Conservation (phyloP, 768 basidiomycete genomes). For the Collybiopsis luxurians region DNA sequence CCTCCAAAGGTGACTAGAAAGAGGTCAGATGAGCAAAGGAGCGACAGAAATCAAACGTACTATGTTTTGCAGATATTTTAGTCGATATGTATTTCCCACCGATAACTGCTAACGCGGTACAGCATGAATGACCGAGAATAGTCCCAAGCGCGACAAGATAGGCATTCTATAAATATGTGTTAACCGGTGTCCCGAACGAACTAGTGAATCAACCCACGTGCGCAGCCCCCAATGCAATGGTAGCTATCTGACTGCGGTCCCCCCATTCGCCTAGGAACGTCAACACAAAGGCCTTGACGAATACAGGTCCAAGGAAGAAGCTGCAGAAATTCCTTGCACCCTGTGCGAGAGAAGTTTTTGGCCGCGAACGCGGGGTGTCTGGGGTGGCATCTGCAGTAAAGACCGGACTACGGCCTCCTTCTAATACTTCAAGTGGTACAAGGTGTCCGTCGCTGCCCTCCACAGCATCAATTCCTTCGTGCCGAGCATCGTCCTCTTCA, state of each 20-base stretch:
- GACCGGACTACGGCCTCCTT: slow-evolving; percentile 53
- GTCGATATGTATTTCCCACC: slow-evolving; percentile 91
- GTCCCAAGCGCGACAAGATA: slow-evolving; percentile 91
- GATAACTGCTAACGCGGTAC: slow-evolving; percentile 89
- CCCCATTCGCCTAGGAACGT: slow-evolving; percentile 99
- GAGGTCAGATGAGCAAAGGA: neutral
- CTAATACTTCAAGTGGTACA: slow-evolving; percentile 73
- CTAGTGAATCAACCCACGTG: slow-evolving; percentile 55
- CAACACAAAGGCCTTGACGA: slow-evolving; percentile 91
- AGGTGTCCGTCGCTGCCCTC: slow-evolving; percentile 28
- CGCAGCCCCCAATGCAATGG: slow-evolving; percentile 92
- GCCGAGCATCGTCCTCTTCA: slow-evolving; percentile 67
- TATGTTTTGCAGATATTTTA: slow-evolving; percentile 93
- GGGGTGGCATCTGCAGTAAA: slow-evolving; percentile 5
- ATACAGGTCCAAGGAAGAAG: slow-evolving; percentile 85
- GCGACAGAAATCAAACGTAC: slow-evolving; percentile 41
- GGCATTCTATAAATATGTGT: slow-evolving; percentile 62
- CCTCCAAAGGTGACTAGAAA: slow-evolving; percentile 78
- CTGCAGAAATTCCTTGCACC: slow-evolving; percentile 81
- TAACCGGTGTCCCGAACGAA: neutral
- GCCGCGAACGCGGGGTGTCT: neutral
- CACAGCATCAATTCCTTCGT: slow-evolving; percentile 37
- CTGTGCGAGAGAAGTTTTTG: slow-evolving; percentile 35
- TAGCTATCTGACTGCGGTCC: slow-evolving; percentile 95
- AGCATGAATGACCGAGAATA: slow-evolving; percentile 81